Evolutionary conservation across 371 early-diverging fungal species (phyloP).

Genomic region (Mortierella sp.): DNA sequence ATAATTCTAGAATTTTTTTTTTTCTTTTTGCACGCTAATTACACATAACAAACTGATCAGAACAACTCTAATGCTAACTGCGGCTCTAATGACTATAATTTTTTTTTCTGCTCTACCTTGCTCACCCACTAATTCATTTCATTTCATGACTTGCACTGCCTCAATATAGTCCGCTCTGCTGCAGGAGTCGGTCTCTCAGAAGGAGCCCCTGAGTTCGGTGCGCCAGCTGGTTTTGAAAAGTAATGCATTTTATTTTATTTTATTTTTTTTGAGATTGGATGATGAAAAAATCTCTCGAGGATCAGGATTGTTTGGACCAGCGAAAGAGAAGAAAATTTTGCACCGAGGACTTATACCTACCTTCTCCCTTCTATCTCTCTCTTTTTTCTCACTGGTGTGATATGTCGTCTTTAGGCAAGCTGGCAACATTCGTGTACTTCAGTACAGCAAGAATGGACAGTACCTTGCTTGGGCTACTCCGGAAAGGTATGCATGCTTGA

Average conservation of each 20-base stretch:
- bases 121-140: not conserved
- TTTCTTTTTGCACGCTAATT: not conserved
- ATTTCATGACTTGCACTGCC: not conserved
- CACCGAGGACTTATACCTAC: not conserved
- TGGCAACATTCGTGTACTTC: constrained; percentile 74
- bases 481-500: constrained; percentile 77
- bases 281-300: constrained; percentile 1
- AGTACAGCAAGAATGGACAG: constrained; percentile 87
- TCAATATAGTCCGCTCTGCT: constrained; percentile 41
- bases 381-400: not conserved
- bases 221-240: constrained; percentile 55
- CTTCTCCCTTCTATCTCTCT: not conserved
- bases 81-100: constrained; percentile 1
- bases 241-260: constrained; percentile 24
- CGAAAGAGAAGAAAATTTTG: not conserved
- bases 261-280: not conserved
- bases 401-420: constrained; percentile 72
- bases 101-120: constrained; percentile 8
- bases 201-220: constrained; percentile 54
- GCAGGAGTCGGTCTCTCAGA: constrained; percentile 58
- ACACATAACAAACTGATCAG: constrained; percentile 27
- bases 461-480: constrained; percentile 82
- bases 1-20: not conserved
- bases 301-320: not conserved
- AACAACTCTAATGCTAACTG: constrained; percentile 12